A percentile compares a stretch with the other conserved stretches of the same genome.
phyloP scores from a whole-genome alignment of 345 rosid genomes.

The Pelargonium nanum region DNA sequence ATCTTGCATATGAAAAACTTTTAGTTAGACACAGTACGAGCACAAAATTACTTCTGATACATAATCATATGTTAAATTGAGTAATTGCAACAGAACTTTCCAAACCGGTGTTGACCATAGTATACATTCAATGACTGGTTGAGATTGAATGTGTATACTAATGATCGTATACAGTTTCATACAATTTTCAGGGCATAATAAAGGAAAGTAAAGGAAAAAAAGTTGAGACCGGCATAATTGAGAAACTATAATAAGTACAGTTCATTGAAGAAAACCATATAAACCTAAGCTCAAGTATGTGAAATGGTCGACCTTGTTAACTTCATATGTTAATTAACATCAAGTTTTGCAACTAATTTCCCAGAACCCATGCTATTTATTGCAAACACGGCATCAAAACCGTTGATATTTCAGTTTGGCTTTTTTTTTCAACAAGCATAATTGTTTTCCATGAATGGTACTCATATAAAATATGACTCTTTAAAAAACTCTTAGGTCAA shows the following conservation, averaged over 20 bases:
- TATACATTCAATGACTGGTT: not conserved
- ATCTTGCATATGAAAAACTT: conserved; percentile 40
- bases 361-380: not conserved
- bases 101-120: not conserved
- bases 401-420: not conserved
- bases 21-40: conserved; percentile 15
- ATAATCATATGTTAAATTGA: not conserved
- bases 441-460: not conserved
- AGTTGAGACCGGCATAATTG: not conserved
- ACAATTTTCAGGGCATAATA: not conserved
- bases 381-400: not conserved
- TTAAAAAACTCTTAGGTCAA: not conserved
- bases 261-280: not conserved
- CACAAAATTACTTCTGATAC: not conserved
- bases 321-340: not conserved
- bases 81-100: not conserved
- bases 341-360: not conserved
- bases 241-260: not conserved
- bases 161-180: not conserved
- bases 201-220: not conserved
- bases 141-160: not conserved
- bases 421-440: not conserved
- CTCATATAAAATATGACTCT: not conserved
- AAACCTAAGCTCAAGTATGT: too few species aligned
- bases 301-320: not conserved